Conservation (phyloP, 169 alveolate species). For the Haemoproteus tartakovskyi region DNA sequence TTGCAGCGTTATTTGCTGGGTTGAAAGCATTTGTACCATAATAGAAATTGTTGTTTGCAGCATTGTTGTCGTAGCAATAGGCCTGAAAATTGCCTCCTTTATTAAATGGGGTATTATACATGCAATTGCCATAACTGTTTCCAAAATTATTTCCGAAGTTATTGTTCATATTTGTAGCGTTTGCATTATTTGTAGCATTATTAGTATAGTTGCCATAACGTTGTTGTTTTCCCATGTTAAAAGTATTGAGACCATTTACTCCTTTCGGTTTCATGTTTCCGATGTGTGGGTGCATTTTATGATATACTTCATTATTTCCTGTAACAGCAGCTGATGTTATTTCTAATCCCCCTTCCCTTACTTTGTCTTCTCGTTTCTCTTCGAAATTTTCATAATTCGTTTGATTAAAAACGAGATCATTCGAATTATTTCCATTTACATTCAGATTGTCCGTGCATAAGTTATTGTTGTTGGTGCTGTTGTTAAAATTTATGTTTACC, state of each 20-base stretch:
- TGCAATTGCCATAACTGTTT: background rate
- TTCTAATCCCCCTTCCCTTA: too few relatives aligned
- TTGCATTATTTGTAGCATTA: background rate
- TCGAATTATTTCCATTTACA: too few relatives aligned
- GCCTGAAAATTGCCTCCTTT: background rate
- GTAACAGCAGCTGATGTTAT: too few relatives aligned
- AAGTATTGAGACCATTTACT: background rate
- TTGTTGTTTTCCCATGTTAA: constrained; percentile 1
- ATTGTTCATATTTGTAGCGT: background rate
- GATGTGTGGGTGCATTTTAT: background rate
- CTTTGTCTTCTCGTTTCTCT: too few relatives aligned
- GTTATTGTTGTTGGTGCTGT: too few relatives aligned
- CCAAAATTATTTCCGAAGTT: background rate
- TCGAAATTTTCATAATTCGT: too few relatives aligned
- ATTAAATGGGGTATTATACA: background rate
- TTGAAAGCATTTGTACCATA: background rate
- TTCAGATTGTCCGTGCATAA: too few relatives aligned
- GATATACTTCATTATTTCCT: too few relatives aligned
- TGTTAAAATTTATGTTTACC: background rate
- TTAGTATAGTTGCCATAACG: background rate
- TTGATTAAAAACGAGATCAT: too few relatives aligned
- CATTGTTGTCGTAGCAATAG: constrained; percentile 15
- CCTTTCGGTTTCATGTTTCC: background rate
- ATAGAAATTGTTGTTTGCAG: background rate
- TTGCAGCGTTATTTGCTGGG: background rate